Base-by-base conservation (phyloP, 495 filamentous ascomycete genomes). In the Aspergillus taichungensis region DNA sequence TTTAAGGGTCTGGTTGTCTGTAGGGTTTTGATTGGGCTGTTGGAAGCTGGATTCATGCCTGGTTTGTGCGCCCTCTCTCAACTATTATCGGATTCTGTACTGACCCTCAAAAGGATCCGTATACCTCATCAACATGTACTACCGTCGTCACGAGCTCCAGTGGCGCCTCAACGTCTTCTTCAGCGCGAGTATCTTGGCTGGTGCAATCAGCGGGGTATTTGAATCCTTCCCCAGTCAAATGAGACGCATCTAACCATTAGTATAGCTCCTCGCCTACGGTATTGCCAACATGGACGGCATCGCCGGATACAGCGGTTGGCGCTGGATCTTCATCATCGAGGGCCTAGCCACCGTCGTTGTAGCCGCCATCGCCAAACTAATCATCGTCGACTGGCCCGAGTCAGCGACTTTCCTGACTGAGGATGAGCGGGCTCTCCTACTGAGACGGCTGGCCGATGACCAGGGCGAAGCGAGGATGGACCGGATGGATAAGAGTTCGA, bases 291-390 rank as follows among this genome's bases (percentile, higher is more conserved):
- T 87, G 59, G 66, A 76, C 31, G 77, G 76, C 6, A 55, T 73
- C 9, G 61, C 55, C 6, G 74, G 77, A 11, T 74, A 59, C 13
- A 30, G 61, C 56, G 66, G 68, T 43, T 59, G 75, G 74, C 57
- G 65, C n/a, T 83, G 80, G 80, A 83, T 85, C 36, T 85, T 84
- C 55, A 82, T 85, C 47, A 62, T 85, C 37, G 82, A 85, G 62
- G 80, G 79, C 8, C 54, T 72, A 5, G 54, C 65, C 13, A 82
- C 82, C 0, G 58, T 71, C 3, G 48, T 60, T 24, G 31, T 77
- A 6, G 73, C 73, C 5, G 42, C 69, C 10, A 35, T 57, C n/a
- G 59, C 74, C 30, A 69, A 69, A 12, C 78, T 75, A 40, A 31
- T 79, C 14, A 72, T 83, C 6, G 69, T 72, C 8, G 78, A 82